Conservation (phyloP, 2,329 filamentous ascomycete genomes). For the Elsinoe batatas region DNA sequence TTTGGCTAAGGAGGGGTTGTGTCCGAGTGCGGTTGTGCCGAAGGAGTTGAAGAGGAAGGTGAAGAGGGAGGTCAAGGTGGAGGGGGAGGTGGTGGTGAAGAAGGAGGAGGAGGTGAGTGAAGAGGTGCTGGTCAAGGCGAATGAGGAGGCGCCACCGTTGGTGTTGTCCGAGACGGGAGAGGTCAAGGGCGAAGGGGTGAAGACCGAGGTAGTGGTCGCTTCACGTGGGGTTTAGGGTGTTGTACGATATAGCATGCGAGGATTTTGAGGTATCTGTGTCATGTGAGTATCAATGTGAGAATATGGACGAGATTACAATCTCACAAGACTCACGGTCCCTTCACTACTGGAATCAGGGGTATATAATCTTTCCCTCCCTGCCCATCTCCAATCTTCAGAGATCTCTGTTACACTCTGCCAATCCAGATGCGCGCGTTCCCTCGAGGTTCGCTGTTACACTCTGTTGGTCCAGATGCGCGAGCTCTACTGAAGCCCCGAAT, state of each 20-base stretch:
- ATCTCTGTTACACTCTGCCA: too few species aligned
- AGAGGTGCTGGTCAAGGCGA: slow-evolving; percentile 11
- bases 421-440: too few species aligned
- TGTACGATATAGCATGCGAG: neutral
- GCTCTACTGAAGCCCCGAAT: too few species aligned
- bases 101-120: slow-evolving; percentile 20
- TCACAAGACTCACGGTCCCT: too few species aligned
- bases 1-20: slow-evolving; percentile 65
- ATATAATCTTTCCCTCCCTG: too few species aligned
- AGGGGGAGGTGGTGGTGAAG: slow-evolving; percentile 21
- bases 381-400: too few species aligned
- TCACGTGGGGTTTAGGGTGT: neutral
- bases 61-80: slow-evolving; percentile 31
- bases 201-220: slow-evolving; percentile 4
- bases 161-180: neutral
- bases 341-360: too few species aligned
- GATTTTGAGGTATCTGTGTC: too few species aligned
- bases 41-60: slow-evolving; percentile 44
- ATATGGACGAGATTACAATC: too few species aligned
- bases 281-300: too few species aligned
- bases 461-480: too few species aligned
- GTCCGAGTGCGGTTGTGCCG: slow-evolving; percentile 42
- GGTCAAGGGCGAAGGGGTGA: slow-evolving; percentile 1
- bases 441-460: too few species aligned
- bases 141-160: slow-evolving; percentile 9